Base-by-base conservation (phyloP, 1,284 basidiomycete species). In the Apiotrichum gracile region DNA sequence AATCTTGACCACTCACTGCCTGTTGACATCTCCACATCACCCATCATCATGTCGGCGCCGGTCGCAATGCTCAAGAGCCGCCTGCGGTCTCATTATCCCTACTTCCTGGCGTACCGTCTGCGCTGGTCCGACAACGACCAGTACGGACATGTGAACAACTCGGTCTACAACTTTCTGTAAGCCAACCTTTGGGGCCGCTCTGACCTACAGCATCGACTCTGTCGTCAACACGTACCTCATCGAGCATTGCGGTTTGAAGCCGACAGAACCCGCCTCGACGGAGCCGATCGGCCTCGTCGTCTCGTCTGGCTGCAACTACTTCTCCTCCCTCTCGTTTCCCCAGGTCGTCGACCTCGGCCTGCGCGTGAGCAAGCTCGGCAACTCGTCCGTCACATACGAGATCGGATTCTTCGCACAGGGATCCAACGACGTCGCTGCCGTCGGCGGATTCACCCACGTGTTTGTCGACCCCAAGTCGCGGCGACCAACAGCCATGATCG, bases 71-170 rank as follows among this genome's bases (percentile, higher is more conserved):
- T 58, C 49, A 51, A 51, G 42, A 38, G 38, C 19, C 57, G 57
- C 16, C 22, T 52, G 10, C 46, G 57, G 17, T 24, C 57, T 1
- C 43, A 54, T 24, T 58, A 58, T 34, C 57, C 46, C 39, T 58
- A 29, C 46, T 48, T 54, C 29, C 49, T 52, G 2, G 35, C 57
- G 2, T 58, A 52, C 47, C 49, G 57, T 17, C 47, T 54, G 33
- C 57, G 57, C 27, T 58, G 57, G 57, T 46, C 57, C 27, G 57
- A 58, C 39, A 58, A 58, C 42, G 57, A 58, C 43, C 52, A 54
- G 50, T 58, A 58, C 29, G 57, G 57, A 4, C 57, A 58, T 33
- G 49, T 58, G 6, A 58, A 58, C 57, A 58, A 58, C 49, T 52
- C 49, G 6, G 47, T 49, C 17, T 58, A 58, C 57, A 58, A 58